Conservation (phyloP, 78 protist species). For the Dictyostelium citrinum region DNA sequence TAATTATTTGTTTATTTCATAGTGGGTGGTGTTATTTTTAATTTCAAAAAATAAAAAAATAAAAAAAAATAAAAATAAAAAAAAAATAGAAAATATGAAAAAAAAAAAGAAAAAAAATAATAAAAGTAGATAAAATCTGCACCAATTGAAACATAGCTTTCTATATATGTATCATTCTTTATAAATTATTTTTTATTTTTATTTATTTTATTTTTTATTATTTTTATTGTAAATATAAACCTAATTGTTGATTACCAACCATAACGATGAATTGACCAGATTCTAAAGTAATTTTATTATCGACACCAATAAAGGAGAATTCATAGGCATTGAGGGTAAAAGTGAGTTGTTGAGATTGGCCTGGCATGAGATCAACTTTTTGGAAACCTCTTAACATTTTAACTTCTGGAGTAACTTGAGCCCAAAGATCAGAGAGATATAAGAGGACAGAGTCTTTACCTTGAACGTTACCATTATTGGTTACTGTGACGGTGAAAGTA, state of each 20-base stretch:
- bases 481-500: not conserved
- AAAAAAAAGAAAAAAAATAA: no score
- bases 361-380: conserved; percentile 56
- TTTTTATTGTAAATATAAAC: conserved; percentile 22
- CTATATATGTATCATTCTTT: no score
- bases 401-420: conserved; percentile 79
- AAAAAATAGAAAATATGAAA: no score
- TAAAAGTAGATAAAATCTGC: no score
- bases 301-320: conserved; percentile 54
- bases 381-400: conserved; percentile 59
- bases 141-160: no score
- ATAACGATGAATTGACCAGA: conserved; percentile 36
- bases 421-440: conserved; percentile 61
- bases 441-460: conserved; percentile 76
- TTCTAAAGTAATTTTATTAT: conserved; percentile 27
- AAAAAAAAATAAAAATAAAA: no score
- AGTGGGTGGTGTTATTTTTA: no score
- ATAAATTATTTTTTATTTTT: no score
- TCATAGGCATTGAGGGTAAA: conserved; percentile 16
- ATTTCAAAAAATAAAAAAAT: no score
- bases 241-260: conserved; percentile 34
- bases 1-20: no score
- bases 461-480: conserved; percentile 38
- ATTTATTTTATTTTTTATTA: not conserved
- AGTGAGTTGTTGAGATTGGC: not conserved